Evolutionary conservation across 352 stramenopile species (phyloP), one percentile per base, ranked within the genome.

Genomic region (Phytophthora chlamydospora): DNA sequence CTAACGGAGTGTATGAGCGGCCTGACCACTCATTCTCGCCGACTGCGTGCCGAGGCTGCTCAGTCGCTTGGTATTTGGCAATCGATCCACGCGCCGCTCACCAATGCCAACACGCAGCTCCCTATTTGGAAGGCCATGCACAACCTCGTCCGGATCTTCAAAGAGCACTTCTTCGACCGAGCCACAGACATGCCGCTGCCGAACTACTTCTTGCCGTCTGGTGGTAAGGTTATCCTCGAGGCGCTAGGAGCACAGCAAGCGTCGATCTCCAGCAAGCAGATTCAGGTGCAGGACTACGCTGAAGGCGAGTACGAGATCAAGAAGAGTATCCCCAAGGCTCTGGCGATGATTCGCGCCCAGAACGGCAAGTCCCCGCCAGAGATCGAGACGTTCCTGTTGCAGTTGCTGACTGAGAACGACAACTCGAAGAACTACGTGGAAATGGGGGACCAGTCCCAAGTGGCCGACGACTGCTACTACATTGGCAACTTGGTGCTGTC

Each of bases 391-490:
- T 95, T 95, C 38, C 45, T 95, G 52, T 47, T 95, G 24, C 84
- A 95, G 51, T 52, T 95, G 35, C 77, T 95, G 16, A 80, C 50
- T 19, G 84, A 95, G 51, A 95, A 95, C 54, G 86, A 95, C 72
- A 95, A 95, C 65, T 95, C 86, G 42, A 93, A 95, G 55, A 95
- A 95, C 54, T 95, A 93, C 41, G 83, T 95, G 31, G 83, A 95
- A 60, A 93, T 93, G 84, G 84, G 87, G 53, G 86, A 95, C 36
- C 82, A 92, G 52, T 92, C 83, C 0, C 83, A 91, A 65, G 86
- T 93, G 43, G 84, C 81, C 0, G 86, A 93, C 46, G 84, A 95
- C 68, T 93, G 84, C 39, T 95, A 91, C 53, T 95, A 93, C 79
- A 73, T 95, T 43, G 84, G 85, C 21, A 87, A 77, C 45, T 82